A percentile compares a stretch with the other conserved stretches of the same genome.
These are phyloP conservation scores for Neofusicoccum cordaticola DNA, from an alignment of 2,329 filamentous ascomycete species.

Conservation along the genomic window DNA sequence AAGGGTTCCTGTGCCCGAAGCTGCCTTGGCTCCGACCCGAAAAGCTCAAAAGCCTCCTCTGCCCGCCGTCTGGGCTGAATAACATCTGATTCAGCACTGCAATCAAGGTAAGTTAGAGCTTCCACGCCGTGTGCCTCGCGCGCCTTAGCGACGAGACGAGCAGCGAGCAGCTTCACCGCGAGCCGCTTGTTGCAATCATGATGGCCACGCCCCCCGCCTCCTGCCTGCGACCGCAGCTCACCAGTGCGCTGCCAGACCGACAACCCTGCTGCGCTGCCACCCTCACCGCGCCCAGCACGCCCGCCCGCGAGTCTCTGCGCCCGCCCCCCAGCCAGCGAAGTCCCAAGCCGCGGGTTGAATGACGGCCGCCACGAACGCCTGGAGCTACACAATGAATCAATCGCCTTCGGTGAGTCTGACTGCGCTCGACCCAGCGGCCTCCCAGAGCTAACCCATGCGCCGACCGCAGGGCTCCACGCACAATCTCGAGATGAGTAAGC, in stretches of 20 bases:
- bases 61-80: background rate
- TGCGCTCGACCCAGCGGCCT: background rate
- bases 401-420: slow-evolving; percentile 16
- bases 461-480: slow-evolving; percentile 8
- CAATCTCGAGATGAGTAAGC: slow-evolving; percentile 19
- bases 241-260: background rate
- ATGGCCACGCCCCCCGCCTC: background rate
- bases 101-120: slow-evolving; percentile 14
- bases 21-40: background rate
- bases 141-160: background rate
- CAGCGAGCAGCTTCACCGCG: background rate
- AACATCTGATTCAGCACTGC: slow-evolving; percentile 9
- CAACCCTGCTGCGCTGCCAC: background rate
- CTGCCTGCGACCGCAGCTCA: background rate
- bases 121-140: background rate
- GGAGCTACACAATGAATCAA: slow-evolving; percentile 17
- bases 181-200: background rate
- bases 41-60: slow-evolving; percentile 10
- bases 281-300: background rate
- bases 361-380: slow-evolving; percentile 16
- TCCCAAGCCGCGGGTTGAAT: slow-evolving; percentile 14
- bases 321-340: background rate
- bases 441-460: background rate
- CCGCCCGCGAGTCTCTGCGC: background rate
- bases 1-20: background rate